phyloP scores from a whole-genome alignment of 139 green algal species.

The Dunaliella primolecta region DNA sequence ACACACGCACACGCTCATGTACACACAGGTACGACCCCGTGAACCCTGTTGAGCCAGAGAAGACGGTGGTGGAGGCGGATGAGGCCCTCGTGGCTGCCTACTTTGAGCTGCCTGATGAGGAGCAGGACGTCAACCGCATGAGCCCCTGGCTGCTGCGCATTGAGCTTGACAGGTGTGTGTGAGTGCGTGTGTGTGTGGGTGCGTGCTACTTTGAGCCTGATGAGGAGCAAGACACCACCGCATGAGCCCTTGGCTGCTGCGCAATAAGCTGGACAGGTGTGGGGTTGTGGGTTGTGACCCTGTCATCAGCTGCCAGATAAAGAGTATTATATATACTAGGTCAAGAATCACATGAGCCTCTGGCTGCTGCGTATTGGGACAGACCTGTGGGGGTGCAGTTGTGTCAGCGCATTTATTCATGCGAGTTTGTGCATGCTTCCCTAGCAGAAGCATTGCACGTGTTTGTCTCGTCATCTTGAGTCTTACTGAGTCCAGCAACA shows the following conservation, averaged over 20 bases:
- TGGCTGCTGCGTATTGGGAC: conserved; percentile 97
- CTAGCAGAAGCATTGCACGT: too few relatives aligned
- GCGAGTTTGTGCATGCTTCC: too few relatives aligned
- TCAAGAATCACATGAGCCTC: conserved; percentile 71
- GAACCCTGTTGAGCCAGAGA: conserved; percentile 30
- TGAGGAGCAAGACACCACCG: conserved; percentile 72
- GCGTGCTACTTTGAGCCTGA: conserved; percentile 60
- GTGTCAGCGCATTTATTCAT: too few relatives aligned
- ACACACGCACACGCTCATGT: neutral
- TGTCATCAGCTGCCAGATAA: too few relatives aligned
- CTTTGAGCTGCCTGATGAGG: conserved; percentile 73
- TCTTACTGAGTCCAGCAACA: too few relatives aligned
- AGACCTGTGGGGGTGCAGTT: conserved; percentile 80
- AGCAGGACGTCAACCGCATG: conserved; percentile 72
- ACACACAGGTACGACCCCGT: conserved; percentile 51
- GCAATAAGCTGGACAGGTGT: conserved; percentile 86
- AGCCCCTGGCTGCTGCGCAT: conserved; percentile 96
- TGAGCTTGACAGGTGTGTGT: conserved; percentile 84
- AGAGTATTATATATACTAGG: too few relatives aligned
- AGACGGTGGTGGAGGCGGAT: conserved; percentile 90
- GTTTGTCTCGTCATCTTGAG: too few relatives aligned
- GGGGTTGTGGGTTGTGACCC: conserved; percentile 52
- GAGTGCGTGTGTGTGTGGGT: too few relatives aligned
- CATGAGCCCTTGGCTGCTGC: conserved; percentile 93
- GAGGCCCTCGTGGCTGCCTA: conserved; percentile 51